Base-by-base conservation (phyloP, 2,329 filamentous ascomycete genomes). In the Ophiostoma australiae region DNA sequence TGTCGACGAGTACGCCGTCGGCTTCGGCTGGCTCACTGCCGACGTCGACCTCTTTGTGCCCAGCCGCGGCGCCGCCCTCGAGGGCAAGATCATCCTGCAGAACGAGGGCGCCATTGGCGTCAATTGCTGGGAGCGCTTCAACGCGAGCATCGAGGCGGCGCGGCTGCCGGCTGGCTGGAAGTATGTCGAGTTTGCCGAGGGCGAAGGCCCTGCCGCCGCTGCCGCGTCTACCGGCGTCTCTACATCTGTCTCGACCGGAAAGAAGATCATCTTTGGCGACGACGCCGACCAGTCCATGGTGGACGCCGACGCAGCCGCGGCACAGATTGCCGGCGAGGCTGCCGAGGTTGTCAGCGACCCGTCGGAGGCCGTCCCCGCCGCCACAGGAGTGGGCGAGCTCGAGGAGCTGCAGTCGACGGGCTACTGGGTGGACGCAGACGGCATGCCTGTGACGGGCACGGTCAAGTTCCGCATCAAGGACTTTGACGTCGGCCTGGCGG, bases 121-220 rank as follows among this genome's bases (percentile, higher is more conserved):
- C 2, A 88, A 96, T 13, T 95, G 93, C 79, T 94, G 93, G 81
- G 94, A 94, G 79, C 88, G 93, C 74, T 98, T 98, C 84, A 97
- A 95, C 75, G 92, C 94, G 1, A 92, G 90, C 63, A 91, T 99
- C 72, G 91, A 94, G 76, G 85, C 90, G 31, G 87, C 87, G 73
- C 85, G 92, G 48, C 83, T 99, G 20, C 95, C 95, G 0, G 80
- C 82, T 17, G 85, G 86, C 33, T 99, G 94, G 95, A 88, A 83
- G 73, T 98, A 93, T 90, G 84, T 92, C 20, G 87, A 89, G 4
- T 69, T 69, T 11, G 58, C 39, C 1, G 68, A 58, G 15, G 69
- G 31, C 31, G 27, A 80, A 1, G 79, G 79, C 1, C 80, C 82
- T 2, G 33, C n/a, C 2, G 11, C 65, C 4, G 10, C 61, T 37